Evolutionary conservation across 2,329 filamentous ascomycete genomes (phyloP).

Genomic region (Claviceps lovelessii): DNA sequence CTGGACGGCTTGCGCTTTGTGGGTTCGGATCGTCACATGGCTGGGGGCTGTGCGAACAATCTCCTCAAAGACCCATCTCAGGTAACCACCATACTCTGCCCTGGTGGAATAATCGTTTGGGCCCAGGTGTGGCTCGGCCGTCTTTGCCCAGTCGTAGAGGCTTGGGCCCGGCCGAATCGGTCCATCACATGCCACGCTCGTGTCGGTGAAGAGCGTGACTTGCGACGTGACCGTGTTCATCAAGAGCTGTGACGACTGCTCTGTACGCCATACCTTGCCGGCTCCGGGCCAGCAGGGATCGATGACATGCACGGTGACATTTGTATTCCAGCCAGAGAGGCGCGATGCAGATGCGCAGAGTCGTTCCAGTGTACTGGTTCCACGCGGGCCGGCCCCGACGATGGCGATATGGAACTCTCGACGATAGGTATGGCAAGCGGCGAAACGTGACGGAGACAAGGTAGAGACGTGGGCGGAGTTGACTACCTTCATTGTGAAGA

Average conservation of each 20-base stretch:
- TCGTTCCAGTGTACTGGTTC: constrained; percentile 4
- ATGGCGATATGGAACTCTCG: constrained; percentile 2
- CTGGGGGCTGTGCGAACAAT: constrained; percentile 1
- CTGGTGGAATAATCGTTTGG: constrained; percentile 4
- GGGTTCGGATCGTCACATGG: background rate
- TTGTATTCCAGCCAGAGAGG: background rate
- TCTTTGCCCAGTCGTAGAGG: constrained; percentile 4
- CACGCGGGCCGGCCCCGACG: constrained; percentile 3
- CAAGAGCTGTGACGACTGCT: constrained; percentile 3
- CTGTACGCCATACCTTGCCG: constrained; percentile 3
- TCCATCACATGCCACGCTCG: constrained; percentile 3
- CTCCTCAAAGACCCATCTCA: constrained; percentile 3
- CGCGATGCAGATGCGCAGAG: constrained; percentile 2
- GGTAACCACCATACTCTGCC: constrained; percentile 3
- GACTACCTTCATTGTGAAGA: background rate
- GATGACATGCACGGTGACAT: constrained; percentile 1
- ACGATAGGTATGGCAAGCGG: background rate
- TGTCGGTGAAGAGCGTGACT: constrained; percentile 4
- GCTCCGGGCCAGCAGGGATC: constrained; percentile 2
- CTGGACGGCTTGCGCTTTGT: background rate
- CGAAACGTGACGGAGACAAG: background rate
- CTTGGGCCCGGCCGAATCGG: constrained; percentile 3
- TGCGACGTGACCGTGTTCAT: constrained; percentile 6
- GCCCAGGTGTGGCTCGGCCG: background rate
- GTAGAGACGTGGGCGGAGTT: background rate